A percentile compares a stretch with the other conserved stretches of the same genome.
phyloP scores from a whole-genome alignment of 306 rosid genomes.

The Boehmeria nivea region DNA sequence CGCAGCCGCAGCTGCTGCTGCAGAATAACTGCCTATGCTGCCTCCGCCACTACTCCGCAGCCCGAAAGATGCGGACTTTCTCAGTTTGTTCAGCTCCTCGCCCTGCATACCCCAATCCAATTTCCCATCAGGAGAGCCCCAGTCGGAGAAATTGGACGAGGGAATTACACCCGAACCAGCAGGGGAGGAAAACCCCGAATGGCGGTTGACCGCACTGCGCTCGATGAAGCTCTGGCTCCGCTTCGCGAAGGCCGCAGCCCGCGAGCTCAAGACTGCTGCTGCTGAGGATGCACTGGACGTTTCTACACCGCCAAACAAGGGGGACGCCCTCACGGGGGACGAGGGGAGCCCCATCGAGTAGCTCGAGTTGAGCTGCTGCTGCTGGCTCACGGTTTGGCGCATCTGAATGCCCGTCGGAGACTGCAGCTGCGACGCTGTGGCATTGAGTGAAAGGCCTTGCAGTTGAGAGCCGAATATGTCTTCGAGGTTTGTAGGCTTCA shows the following conservation, averaged over 20 bases:
- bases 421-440: constrained; percentile 34
- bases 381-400: constrained; percentile 48
- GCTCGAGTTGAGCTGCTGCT: constrained; percentile 41
- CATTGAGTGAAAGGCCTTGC: constrained; percentile 55
- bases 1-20: too few species aligned
- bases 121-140: constrained; percentile 75
- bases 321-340: constrained; percentile 46
- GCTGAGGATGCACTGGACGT: constrained; percentile 34
- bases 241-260: constrained; percentile 52
- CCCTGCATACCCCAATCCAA: constrained; percentile 61
- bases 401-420: constrained; percentile 52
- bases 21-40: constrained; percentile 22
- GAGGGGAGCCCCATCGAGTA: constrained; percentile 36
- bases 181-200: constrained; percentile 45
- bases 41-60: constrained; percentile 25
- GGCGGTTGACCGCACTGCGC: constrained; percentile 30
- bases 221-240: constrained; percentile 73
- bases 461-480: constrained; percentile 51
- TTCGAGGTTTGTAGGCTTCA: constrained; percentile 57
- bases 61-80: constrained; percentile 69
- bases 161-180: constrained; percentile 25
- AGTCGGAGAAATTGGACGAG: constrained; percentile 38
- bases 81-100: constrained; percentile 58
- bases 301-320: constrained; percentile 29
- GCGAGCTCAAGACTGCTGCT: constrained; percentile 33